Evolutionary conservation across 2,329 filamentous ascomycete species (phyloP).

Genomic region (Huntiella omanensis): DNA sequence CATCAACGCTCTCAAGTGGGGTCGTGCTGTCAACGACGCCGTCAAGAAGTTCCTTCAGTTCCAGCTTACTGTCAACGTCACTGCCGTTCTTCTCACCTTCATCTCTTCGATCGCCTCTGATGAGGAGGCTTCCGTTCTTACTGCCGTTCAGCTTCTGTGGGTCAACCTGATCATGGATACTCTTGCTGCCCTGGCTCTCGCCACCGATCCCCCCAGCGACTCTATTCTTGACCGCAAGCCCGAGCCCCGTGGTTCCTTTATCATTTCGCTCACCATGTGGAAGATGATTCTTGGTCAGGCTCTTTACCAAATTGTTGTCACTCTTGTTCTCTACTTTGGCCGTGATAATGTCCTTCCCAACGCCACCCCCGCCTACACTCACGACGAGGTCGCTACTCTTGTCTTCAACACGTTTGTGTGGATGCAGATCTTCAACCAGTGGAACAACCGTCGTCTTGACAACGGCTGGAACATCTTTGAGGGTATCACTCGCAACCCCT

Average conservation of each 20-base stretch:
- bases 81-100: conserved; percentile 72
- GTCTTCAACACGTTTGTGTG: conserved; percentile 98
- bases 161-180: conserved; percentile 97
- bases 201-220: conserved; percentile 74
- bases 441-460: conserved; percentile 90
- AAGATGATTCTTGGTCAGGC: conserved; percentile 97
- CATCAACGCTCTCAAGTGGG: conserved; percentile 68
- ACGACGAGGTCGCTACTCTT: conserved; percentile 48
- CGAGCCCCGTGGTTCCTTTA: conserved; percentile 35
- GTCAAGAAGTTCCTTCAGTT: conserved; percentile 63
- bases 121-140: conserved; percentile 57
- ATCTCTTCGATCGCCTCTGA: conserved; percentile 61
- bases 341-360: conserved; percentile 11
- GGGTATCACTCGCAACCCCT: conserved; percentile 64
- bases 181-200: conserved; percentile 71
- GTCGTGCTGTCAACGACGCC: conserved; percentile 56
- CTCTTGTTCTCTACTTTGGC: conserved; percentile 70
- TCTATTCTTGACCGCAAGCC: conserved; percentile 62
- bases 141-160: conserved; percentile 82
- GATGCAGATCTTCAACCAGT: conserved; percentile 99
- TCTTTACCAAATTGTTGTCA: conserved; percentile 65
- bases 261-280: conserved; percentile 88
- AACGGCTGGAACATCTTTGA: conserved; percentile 95
- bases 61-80: conserved; percentile 78
- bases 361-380: conserved; percentile 4